Evolutionary conservation across 31 red algal genomes (phyloP), one percentile per base, ranked within the genome.

Genomic region (Asparagopsis taxiformis): DNA sequence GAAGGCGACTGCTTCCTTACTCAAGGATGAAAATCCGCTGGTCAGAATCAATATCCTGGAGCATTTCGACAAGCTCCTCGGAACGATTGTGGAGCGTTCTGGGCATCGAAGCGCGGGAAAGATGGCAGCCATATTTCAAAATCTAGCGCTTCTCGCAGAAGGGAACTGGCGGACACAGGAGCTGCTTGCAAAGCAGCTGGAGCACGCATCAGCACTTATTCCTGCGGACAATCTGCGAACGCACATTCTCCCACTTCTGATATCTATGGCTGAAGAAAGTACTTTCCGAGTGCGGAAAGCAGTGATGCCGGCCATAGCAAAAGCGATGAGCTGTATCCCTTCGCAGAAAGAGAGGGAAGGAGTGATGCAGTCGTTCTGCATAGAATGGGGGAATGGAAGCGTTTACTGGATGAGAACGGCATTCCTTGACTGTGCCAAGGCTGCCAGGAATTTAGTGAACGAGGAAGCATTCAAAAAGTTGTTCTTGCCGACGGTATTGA

Each of bases 81-180:
- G 53, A 10, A 23, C 63, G 41, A 51, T 94, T n/a, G 46, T 73
- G n/a, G 75, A 26, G 73, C 51, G 79, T 52, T 68, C 70, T 43
- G 72, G 32, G 15, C 60, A 55, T 31, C 56, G 35, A 22, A 46
- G 32, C 44, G 61, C 16, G 26, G 35, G 70, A 22, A 82, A 79
- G n/a, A 44, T 92, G 33, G 31, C 52, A 2, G 65, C 79, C 24
- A 39, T 92, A 8, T 85, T 92, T 85, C 59, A 85, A 31, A 75
- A 80, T 31, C 60, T 92, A 32, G 37, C 69, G 26, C 28, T 77
- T 29, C 49, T 92, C 21, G 43, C 53, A 10, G 76, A 84, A 50
- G 82, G 77, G 21, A 82, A 85, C 68, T 94, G 91, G 91, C 67
- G 84, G 19, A 70, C 55, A 33, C 91, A 94, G 46, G 74, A 89